These are phyloP conservation scores for Beauveria brongniartii DNA, from an alignment of 2,329 filamentous ascomycete genomes.

Conservation along the genomic window DNA sequence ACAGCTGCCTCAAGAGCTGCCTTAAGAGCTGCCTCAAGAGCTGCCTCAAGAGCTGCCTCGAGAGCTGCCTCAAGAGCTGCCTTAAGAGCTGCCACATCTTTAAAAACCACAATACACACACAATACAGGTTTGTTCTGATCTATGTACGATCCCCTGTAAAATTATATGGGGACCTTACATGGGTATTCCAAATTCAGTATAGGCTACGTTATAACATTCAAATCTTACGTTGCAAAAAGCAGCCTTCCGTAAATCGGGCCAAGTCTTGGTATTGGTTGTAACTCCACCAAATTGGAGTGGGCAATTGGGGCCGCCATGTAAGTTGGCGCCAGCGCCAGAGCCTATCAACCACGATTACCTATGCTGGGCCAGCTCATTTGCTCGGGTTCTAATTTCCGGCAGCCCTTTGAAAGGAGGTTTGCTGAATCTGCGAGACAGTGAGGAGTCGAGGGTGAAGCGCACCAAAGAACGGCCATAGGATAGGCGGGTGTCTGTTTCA, in stretches of 20 bases:
- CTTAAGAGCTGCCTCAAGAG: too few relatives aligned
- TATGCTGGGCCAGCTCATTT: conserved; percentile 7
- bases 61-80: too few relatives aligned
- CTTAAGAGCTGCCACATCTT: too few relatives aligned
- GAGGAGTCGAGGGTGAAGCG: background rate
- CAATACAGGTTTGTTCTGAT: too few relatives aligned
- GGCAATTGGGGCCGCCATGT: background rate
- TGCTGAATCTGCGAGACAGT: background rate
- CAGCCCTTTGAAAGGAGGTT: background rate
- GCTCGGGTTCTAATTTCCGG: conserved; percentile 1
- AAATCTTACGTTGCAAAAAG: too few relatives aligned
- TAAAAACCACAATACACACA: too few relatives aligned
- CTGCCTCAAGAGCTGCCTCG: too few relatives aligned
- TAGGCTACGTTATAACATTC: too few relatives aligned
- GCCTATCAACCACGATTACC: background rate
- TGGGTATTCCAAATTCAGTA: too few relatives aligned
- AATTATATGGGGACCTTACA: too few relatives aligned
- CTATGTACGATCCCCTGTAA: too few relatives aligned
- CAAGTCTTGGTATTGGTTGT: conserved; percentile 5
- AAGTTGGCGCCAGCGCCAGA: background rate
- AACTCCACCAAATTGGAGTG: conserved; percentile 8
- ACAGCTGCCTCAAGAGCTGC: too few relatives aligned
- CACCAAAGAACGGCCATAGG: background rate
- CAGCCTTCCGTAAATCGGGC: conserved; percentile 9
- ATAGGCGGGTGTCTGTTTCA: background rate